A percentile compares a stretch with the other conserved stretches of the same genome.
Conservation (phyloP, 148 eudicot species). For the Agrostemma githago region DNA sequence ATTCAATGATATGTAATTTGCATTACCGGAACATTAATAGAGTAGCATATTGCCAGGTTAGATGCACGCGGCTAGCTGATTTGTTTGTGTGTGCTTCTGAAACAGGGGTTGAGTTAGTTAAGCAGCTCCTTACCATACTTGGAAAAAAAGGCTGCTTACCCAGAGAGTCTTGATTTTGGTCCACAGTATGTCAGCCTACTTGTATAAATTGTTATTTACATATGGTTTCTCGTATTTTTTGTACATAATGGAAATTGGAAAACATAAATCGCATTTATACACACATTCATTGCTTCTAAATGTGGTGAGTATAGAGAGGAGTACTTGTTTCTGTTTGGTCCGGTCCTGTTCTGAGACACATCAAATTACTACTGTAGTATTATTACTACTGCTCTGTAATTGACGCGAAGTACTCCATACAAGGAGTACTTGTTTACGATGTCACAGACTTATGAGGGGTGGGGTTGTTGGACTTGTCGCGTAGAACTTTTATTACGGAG, state of each 20-base stretch:
- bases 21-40: no score
- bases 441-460: no score
- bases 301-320: background rate
- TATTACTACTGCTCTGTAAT: no score
- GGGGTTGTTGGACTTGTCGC: no score
- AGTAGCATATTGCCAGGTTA: background rate
- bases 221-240: no score
- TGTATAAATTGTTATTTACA: background rate
- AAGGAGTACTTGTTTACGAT: no score
- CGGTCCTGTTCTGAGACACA: no score
- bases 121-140: background rate
- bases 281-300: background rate
- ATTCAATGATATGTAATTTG: no score
- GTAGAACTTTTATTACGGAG: no score
- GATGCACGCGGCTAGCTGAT: background rate
- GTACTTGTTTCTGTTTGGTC: no score
- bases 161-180: background rate
- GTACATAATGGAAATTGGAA: background rate
- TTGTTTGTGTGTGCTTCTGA: background rate
- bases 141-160: background rate
- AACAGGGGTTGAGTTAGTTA: conserved; percentile 4
- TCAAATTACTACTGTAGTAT: no score
- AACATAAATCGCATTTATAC: background rate
- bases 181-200: background rate
- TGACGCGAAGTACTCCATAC: no score